Evolutionary conservation across 345 rosid species (phyloP).

Genomic region (Lepidium sativum): DNA sequence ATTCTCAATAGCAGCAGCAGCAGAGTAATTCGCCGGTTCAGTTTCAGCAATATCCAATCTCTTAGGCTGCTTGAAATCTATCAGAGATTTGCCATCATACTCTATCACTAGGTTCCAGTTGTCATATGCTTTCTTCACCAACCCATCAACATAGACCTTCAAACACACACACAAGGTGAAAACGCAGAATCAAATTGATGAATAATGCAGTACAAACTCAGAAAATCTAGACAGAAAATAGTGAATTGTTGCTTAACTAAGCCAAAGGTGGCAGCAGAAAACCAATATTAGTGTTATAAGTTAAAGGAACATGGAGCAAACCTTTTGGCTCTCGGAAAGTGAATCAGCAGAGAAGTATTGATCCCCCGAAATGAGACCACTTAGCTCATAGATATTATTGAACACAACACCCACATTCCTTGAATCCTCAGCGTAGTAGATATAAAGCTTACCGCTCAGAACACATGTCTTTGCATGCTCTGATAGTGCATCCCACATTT

Average conservation of each 20-base stretch:
- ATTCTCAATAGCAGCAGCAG: slow-evolving; percentile 36
- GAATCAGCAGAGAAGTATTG: slow-evolving; percentile 75
- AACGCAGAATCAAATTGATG: background rate
- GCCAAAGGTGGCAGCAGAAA: background rate
- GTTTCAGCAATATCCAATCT: slow-evolving; percentile 36
- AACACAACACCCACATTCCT: slow-evolving; percentile 74
- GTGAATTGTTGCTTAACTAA: background rate
- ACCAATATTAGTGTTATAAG: background rate
- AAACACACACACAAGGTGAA: slow-evolving; percentile 10
- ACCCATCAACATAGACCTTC: slow-evolving; percentile 76
- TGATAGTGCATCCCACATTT: slow-evolving; percentile 97
- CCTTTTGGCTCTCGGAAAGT: slow-evolving; percentile 92
- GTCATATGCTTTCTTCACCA: slow-evolving; percentile 93
- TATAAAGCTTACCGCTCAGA: slow-evolving; percentile 67
- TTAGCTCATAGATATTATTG: slow-evolving; percentile 75
- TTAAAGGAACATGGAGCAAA: slow-evolving; percentile 19
- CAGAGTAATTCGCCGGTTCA: slow-evolving; percentile 43
- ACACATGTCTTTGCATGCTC: slow-evolving; percentile 98
- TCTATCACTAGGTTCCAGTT: slow-evolving; percentile 81
- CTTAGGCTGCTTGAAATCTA: slow-evolving; percentile 59
- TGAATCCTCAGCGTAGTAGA: slow-evolving; percentile 79
- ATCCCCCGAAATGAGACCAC: slow-evolving; percentile 80
- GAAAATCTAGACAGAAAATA: background rate
- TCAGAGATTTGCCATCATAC: slow-evolving; percentile 80
- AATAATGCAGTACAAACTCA: background rate